These are phyloP conservation scores for Lindgomyces ingoldianus DNA, from an alignment of 495 filamentous ascomycete genomes.

Conservation along the genomic window DNA sequence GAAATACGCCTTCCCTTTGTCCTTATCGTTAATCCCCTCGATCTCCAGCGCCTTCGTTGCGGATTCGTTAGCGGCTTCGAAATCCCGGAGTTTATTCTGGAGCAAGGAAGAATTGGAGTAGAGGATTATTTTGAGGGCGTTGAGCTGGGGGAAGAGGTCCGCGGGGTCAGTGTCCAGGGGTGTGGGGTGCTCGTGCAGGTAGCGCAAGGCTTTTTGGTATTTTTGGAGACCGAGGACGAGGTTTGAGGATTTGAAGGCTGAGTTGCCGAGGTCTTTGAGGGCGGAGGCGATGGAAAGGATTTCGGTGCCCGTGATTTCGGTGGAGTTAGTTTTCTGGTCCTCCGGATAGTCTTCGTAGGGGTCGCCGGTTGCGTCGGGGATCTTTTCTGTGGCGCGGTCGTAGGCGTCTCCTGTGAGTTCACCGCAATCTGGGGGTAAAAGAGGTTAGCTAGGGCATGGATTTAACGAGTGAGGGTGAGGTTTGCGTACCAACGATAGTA, in stretches of 20 bases:
- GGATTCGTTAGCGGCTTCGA: constrained; percentile 62
- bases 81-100: constrained; percentile 75
- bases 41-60: constrained; percentile 76
- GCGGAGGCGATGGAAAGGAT: constrained; percentile 79
- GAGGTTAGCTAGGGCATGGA: background rate
- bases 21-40: constrained; percentile 64
- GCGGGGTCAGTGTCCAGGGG: constrained; percentile 64
- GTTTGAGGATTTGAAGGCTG: constrained; percentile 81
- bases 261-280: constrained; percentile 89
- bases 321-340: constrained; percentile 57
- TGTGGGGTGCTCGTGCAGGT: constrained; percentile 84
- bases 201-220: constrained; percentile 96
- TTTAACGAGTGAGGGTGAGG: background rate
- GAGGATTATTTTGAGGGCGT: constrained; percentile 71
- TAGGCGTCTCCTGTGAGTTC: constrained; percentile 74
- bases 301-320: constrained; percentile 61
- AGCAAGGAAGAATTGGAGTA: constrained; percentile 78
- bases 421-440: constrained; percentile 66
- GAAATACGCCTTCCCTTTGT: constrained; percentile 86
- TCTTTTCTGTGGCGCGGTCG: constrained; percentile 59
- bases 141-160: constrained; percentile 66
- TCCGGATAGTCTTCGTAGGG: constrained; percentile 95
- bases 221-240: constrained; percentile 76
- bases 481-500: constrained; percentile 59
- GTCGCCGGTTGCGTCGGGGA: constrained; percentile 80